phyloP scores from a whole-genome alignment of 164 flowering plant species.

The Tinospora cordifolia region DNA sequence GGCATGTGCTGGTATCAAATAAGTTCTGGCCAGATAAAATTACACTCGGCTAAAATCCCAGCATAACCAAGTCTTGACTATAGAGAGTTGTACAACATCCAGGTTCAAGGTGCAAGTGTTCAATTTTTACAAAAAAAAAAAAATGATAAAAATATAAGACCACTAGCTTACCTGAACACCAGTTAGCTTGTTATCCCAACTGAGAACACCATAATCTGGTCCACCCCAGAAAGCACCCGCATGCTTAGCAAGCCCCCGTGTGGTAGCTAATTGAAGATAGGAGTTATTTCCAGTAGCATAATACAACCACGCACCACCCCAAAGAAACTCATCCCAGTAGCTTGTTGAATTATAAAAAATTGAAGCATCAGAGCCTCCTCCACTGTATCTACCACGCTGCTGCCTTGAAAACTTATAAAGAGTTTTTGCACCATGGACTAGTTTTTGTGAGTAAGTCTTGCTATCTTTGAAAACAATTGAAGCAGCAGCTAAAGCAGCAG shows the following conservation, averaged over 20 bases:
- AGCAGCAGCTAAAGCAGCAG: conserved; percentile 93
- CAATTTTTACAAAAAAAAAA: too few relatives aligned
- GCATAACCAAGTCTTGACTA: too few relatives aligned
- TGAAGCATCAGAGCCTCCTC: conserved; percentile 46
- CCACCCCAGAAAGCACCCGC: conserved; percentile 99
- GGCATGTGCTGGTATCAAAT: neutral
- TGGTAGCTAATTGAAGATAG: conserved; percentile 73
- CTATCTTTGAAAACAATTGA: conserved; percentile 95
- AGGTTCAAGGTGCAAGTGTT: neutral
- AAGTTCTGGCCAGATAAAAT: too few relatives aligned
- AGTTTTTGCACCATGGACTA: conserved; percentile 85
- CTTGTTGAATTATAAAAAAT: conserved; percentile 72
- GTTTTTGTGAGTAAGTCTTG: conserved; percentile 85
- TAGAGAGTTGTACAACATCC: neutral
- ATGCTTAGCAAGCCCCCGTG: conserved; percentile 64
- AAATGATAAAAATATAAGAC: neutral
- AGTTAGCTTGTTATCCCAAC: conserved; percentile 97
- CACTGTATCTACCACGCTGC: conserved; percentile 78
- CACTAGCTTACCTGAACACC: conserved; percentile 73
- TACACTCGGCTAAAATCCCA: too few relatives aligned
- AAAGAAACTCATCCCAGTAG: conserved; percentile 89
- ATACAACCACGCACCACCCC: conserved; percentile 96
- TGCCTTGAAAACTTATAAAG: conserved; percentile 69
- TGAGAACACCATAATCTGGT: conserved; percentile 80
- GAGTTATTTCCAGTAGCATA: conserved; percentile 87